Conservation (phyloP, 2,329 filamentous ascomycete genomes). For the Acrocalymma vagum region DNA sequence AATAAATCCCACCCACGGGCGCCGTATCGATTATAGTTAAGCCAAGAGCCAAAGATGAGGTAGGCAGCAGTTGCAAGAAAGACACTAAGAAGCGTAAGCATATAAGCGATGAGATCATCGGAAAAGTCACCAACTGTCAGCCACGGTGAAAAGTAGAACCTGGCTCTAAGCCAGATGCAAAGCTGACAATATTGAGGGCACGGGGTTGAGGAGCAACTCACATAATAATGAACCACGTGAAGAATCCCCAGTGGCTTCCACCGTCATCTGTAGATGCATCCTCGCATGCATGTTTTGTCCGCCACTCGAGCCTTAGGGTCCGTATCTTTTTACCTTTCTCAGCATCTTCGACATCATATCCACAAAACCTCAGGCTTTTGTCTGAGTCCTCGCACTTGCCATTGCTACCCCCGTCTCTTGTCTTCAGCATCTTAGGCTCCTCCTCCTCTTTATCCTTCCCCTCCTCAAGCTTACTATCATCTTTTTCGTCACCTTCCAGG, state of each 20-base stretch:
- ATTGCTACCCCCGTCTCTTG: slow-evolving; percentile 42
- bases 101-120: background rate
- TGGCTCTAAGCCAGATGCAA: background rate
- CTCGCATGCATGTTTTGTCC: slow-evolving; percentile 83
- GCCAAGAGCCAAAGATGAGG: slow-evolving; percentile 97
- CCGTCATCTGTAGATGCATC: slow-evolving; percentile 54
- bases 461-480: slow-evolving; percentile 50
- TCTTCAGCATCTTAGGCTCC: slow-evolving; percentile 22
- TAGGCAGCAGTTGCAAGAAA: slow-evolving; percentile 89
- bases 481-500: slow-evolving; percentile 72
- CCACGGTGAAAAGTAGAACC: background rate
- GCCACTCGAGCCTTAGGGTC: slow-evolving; percentile 81
- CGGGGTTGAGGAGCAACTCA: slow-evolving; percentile 56
- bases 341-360: slow-evolving; percentile 66
- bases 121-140: background rate
- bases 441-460: slow-evolving; percentile 37
- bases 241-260: slow-evolving; percentile 84
- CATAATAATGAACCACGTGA: slow-evolving; percentile 97
- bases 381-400: slow-evolving; percentile 42
- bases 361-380: slow-evolving; percentile 76
- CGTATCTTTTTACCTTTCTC: slow-evolving; percentile 63
- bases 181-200: background rate
- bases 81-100: slow-evolving; percentile 60
- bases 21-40: slow-evolving; percentile 98
- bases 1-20: slow-evolving; percentile 94